phyloP scores from a whole-genome alignment of 305 asterid genomes.

The Fraxinus xanthoxyloides region DNA sequence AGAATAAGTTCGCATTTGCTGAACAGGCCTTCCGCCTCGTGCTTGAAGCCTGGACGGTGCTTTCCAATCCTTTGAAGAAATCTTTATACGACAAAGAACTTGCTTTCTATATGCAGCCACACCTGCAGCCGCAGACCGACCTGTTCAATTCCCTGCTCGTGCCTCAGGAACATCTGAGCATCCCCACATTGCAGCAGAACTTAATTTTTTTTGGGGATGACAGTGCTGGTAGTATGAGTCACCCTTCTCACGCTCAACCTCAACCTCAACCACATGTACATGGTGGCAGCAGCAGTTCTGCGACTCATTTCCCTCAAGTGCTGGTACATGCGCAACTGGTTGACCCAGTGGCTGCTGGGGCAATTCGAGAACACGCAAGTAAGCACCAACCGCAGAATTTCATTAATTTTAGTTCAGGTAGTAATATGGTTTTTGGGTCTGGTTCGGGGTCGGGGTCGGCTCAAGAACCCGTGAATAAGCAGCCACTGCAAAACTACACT shows the following conservation, averaged over 20 bases:
- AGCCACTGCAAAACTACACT: conserved; percentile 9
- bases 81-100: conserved; percentile 51
- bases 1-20: conserved; percentile 51
- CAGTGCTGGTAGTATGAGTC: conserved; percentile 21
- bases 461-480: conserved; percentile 11
- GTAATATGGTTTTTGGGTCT: conserved; percentile 22
- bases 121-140: conserved; percentile 32
- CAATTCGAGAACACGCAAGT: conserved; percentile 1
- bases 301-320: conserved; percentile 34
- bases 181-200: conserved; percentile 25
- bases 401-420: conserved; percentile 10
- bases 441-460: conserved; percentile 11
- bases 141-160: conserved; percentile 19
- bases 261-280: conserved; percentile 18
- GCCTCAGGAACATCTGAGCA: not conserved
- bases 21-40: conserved; percentile 62
- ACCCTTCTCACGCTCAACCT: not conserved
- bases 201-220: conserved; percentile 35
- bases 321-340: conserved; percentile 30
- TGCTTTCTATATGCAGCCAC: conserved; percentile 21
- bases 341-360: conserved; percentile 23
- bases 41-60: conserved; percentile 54
- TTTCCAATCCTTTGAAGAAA: conserved; percentile 52
- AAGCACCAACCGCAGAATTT: conserved; percentile 4
- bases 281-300: conserved; percentile 16